Evolutionary conservation across 1,284 basidiomycete genomes (phyloP), one percentile per base, ranked within the genome.

Genomic region (Tremellales sp.): DNA sequence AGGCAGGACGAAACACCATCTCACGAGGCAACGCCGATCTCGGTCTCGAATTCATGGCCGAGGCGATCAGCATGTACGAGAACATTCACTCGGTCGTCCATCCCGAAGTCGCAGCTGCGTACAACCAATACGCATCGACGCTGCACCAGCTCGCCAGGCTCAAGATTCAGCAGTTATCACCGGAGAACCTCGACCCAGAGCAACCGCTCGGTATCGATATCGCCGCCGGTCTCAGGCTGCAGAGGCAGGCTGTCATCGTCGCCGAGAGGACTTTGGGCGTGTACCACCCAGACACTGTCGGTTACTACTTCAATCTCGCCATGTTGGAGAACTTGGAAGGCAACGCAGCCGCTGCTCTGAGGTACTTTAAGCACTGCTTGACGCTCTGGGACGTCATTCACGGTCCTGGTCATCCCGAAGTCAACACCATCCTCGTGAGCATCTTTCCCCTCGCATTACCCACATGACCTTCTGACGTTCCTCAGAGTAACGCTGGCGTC

Each of bases 251-350:
- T 19, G 75, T 81, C 49, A 78, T 80, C 42, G 74, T 80, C 40
- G 75, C 78, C 43, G 80, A 82, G 65, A 71, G 80, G 27, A 79
- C 78, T 3, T 62, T 77, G 15, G 80, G 80, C 43, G 62, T 81
- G 27, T 80, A 80, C 63, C 73, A 77, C 54, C 70, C 74, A 40
- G 79, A 80, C 56, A 80, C 80, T 10, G 70, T 79, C 29, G 70
- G 73, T 40, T 79, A 79, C 65, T 81, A 81, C 73, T 75, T 77
- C 64, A 78, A 80, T 60, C 65, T 82, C n/a, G 79, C 79, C 11
- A 77, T 80, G 61, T 66, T 81, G 45, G 70, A 74, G 46, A 72
- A 76, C 46, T 67, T 79, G 51, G 71, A 77, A 61, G 62, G 75
- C 50, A 68, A 78, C 60, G 64, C 73, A 13, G 72, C 69, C 39